These are phyloP conservation scores for Lyophyllum shimeji DNA, from an alignment of 768 basidiomycete genomes.

Conservation along the genomic window DNA sequence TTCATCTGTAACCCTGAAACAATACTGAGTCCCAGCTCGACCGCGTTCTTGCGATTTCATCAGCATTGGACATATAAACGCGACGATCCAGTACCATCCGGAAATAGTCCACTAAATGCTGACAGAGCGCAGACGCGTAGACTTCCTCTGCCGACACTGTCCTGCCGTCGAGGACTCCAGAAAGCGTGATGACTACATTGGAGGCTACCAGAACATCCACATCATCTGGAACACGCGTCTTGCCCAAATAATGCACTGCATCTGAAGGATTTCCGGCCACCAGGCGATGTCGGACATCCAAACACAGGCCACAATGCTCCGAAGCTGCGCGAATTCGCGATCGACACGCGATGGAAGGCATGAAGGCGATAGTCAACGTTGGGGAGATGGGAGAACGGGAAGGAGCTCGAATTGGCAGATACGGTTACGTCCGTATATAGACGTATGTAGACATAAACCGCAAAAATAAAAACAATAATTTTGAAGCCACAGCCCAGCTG, in stretches of 20 bases:
- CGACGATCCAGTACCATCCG: conserved; percentile 35
- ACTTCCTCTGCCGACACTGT: conserved; percentile 40
- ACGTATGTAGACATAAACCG: conserved; percentile 13
- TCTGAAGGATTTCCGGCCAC: conserved; percentile 29
- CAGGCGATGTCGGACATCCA: conserved; percentile 48
- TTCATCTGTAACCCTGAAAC: conserved; percentile 56
- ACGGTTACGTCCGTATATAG: conserved; percentile 9
- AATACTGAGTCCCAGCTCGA: conserved; percentile 53
- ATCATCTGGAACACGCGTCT: conserved; percentile 34
- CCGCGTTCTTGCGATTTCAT: conserved; percentile 50
- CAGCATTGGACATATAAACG: neutral
- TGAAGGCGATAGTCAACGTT: conserved; percentile 4
- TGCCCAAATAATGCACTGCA: conserved; percentile 28
- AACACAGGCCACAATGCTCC: conserved; percentile 41
- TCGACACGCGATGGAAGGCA: conserved; percentile 31
- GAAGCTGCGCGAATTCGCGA: conserved; percentile 44
- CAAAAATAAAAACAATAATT: conserved; percentile 11
- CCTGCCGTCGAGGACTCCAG: conserved; percentile 50
- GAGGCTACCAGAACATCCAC: conserved; percentile 53
- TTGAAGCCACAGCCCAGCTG: conserved; percentile 23
- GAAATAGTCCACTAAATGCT: conserved; percentile 51
- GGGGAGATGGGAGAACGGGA: neutral
- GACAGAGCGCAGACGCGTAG: conserved; percentile 46
- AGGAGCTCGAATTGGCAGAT: neutral
- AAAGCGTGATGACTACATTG: conserved; percentile 50